These are phyloP conservation scores for Candida dubliniensis DNA, from an alignment of 1,139 yeast species.

Conservation along the genomic window DNA sequence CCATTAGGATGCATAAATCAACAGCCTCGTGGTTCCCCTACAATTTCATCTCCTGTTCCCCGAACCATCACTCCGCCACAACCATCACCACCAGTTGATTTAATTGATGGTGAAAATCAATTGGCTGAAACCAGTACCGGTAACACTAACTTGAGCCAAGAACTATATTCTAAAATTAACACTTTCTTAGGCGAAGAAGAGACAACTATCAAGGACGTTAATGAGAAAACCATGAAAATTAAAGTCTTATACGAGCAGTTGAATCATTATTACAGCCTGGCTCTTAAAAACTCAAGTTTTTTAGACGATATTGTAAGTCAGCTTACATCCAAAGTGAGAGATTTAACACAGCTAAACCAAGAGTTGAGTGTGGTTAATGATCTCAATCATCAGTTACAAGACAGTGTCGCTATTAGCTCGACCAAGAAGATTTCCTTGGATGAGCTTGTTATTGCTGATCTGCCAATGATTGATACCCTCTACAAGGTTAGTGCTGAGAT, in stretches of 20 bases:
- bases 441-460: slow-evolving; percentile 42
- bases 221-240: slow-evolving; percentile 24
- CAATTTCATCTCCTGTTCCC: slow-evolving; percentile 1
- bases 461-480: slow-evolving; percentile 46
- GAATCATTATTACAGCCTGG: slow-evolving; percentile 38
- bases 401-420: slow-evolving; percentile 20
- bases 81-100: slow-evolving; percentile 12
- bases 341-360: slow-evolving; percentile 26
- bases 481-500: slow-evolving; percentile 67
- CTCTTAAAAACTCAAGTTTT: slow-evolving; percentile 35
- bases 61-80: neutral
- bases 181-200: slow-evolving; percentile 17
- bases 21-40: neutral
- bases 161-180: slow-evolving; percentile 26
- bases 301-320: slow-evolving; percentile 35
- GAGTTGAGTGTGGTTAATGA: slow-evolving; percentile 26
- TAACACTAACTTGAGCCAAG: slow-evolving; percentile 13
- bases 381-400: slow-evolving; percentile 22
- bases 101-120: slow-evolving; percentile 18
- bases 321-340: slow-evolving; percentile 30
- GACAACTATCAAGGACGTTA: slow-evolving; percentile 17
- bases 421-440: slow-evolving; percentile 26
- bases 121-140: slow-evolving; percentile 3
- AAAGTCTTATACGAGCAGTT: slow-evolving; percentile 35
- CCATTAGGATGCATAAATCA: slow-evolving; percentile 4